phyloP scores from a whole-genome alignment of 2,329 filamentous ascomycete species.

The Paraconiothyrium brasiliense region DNA sequence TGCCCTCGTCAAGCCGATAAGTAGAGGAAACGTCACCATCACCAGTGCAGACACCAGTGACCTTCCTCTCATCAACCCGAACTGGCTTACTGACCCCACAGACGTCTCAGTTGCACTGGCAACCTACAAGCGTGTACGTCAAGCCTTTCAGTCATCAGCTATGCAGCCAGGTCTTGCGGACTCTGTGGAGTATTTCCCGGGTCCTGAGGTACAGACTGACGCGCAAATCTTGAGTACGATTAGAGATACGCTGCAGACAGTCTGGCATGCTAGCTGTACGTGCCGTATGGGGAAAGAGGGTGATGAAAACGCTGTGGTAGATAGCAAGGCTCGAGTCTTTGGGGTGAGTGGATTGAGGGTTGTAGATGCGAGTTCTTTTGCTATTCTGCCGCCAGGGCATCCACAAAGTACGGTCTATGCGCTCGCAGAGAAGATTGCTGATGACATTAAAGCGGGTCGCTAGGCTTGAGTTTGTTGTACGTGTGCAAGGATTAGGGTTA shows the following conservation, averaged over 20 bases:
- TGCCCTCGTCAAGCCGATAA: too few relatives aligned
- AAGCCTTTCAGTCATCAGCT: not conserved
- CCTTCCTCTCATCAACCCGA: slow-evolving; percentile 38
- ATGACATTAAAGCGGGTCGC: not conserved
- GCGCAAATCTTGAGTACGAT: slow-evolving; percentile 26
- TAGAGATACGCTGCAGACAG: too few relatives aligned
- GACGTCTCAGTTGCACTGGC: slow-evolving; percentile 33
- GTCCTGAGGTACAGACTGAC: slow-evolving; percentile 25
- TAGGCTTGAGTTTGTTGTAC: too few relatives aligned
- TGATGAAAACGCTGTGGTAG: slow-evolving; percentile 42
- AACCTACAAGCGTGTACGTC: slow-evolving; percentile 6
- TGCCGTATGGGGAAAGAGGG: slow-evolving; percentile 57
- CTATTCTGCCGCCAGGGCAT: slow-evolving; percentile 16
- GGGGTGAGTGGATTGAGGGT: slow-evolving; percentile 15
- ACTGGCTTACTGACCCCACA: slow-evolving; percentile 37
- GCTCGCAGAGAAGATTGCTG: slow-evolving; percentile 11
- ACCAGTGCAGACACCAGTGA: slow-evolving; percentile 29
- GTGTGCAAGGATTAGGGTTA: too few relatives aligned
- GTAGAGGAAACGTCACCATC: slow-evolving; percentile 41
- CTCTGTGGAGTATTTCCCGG: slow-evolving; percentile 32
- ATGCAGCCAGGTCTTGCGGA: not conserved
- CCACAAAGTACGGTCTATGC: slow-evolving; percentile 15
- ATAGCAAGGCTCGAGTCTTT: slow-evolving; percentile 24
- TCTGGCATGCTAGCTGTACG: slow-evolving; percentile 65
- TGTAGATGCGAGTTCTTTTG: slow-evolving; percentile 16